phyloP scores from a whole-genome alignment of 768 basidiomycete species.

The Leccinum rimulosum region DNA sequence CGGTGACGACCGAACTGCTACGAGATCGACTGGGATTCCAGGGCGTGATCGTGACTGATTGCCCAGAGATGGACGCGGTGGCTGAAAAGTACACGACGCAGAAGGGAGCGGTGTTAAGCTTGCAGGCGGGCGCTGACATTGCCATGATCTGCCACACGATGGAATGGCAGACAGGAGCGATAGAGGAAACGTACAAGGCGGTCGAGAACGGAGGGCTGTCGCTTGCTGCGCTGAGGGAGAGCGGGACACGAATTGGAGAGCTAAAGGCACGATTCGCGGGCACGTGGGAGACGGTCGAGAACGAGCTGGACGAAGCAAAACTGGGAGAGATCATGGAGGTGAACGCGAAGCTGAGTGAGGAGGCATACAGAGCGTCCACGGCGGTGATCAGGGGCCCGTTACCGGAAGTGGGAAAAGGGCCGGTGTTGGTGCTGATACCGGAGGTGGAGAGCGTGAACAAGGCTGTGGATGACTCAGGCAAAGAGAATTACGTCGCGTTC shows the following conservation, averaged over 20 bases:
- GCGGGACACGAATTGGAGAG: constrained; percentile 43
- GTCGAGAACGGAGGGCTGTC: constrained; percentile 43
- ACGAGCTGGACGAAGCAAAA: constrained; percentile 25
- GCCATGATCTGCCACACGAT: constrained; percentile 73
- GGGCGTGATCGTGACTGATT: constrained; percentile 70
- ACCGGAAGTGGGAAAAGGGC: constrained; percentile 31
- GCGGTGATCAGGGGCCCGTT: constrained; percentile 44
- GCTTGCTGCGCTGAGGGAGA: constrained; percentile 37
- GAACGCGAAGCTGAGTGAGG: constrained; percentile 42
- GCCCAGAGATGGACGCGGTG: constrained; percentile 75
- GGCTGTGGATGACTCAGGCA: constrained; percentile 59
- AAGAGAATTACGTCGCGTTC: constrained; percentile 53
- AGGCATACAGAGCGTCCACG: constrained; percentile 47
- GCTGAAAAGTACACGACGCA: constrained; percentile 37
- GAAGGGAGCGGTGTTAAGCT: constrained; percentile 50
- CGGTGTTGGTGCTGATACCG: constrained; percentile 54
- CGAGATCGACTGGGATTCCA: constrained; percentile 49
- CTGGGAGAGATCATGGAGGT: constrained; percentile 32
- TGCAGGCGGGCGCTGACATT: constrained; percentile 68
- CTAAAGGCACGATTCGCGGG: constrained; percentile 54
- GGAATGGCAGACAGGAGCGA: constrained; percentile 48
- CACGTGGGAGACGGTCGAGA: constrained; percentile 41
- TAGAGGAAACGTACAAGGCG: constrained; percentile 52
- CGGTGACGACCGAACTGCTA: constrained; percentile 52
- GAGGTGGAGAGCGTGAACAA: constrained; percentile 54